Conservation (phyloP, 768 basidiomycete genomes). For the Mrakia blollopis region DNA sequence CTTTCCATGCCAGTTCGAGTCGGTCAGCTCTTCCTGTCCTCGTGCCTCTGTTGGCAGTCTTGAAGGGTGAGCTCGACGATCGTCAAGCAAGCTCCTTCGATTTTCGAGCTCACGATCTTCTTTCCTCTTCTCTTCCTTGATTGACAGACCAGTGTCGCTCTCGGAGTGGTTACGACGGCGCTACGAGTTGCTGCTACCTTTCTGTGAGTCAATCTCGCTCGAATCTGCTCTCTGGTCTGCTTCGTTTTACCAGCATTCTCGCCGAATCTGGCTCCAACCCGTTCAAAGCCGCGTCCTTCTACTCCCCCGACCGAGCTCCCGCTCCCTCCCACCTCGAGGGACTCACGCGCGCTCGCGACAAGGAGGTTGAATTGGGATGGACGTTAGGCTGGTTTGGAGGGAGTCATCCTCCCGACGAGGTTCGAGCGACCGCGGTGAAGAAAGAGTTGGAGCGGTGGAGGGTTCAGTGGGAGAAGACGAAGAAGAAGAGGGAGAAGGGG, state of each 20-base stretch:
- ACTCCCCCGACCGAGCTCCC: constrained; percentile 3
- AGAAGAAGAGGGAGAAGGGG: neutral
- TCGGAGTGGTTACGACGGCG: neutral
- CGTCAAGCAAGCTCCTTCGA: neutral
- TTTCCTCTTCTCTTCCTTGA: neutral
- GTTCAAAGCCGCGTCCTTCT: constrained; percentile 51
- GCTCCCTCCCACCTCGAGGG: neutral
- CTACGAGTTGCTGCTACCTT: neutral
- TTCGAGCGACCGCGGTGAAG: constrained; percentile 13
- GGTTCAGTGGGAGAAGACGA: neutral
- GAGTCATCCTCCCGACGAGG: constrained; percentile 25
- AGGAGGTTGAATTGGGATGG: neutral
- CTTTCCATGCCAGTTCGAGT: neutral
- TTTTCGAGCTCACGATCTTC: neutral
- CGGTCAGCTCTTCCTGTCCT: neutral
- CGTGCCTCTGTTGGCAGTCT: neutral
- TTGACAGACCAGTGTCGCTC: neutral
- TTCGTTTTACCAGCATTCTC: constrained; percentile 58
- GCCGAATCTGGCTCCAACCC: constrained; percentile 90
- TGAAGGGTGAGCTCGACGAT: neutral
- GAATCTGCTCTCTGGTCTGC: neutral
- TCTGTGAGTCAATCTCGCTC: neutral
- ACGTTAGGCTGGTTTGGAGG: neutral
- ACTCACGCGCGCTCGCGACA: neutral
- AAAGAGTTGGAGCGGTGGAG: constrained; percentile 17